Conservation (phyloP, 1,284 basidiomycete species). For the Cutaneotrichosporon cutaneum region DNA sequence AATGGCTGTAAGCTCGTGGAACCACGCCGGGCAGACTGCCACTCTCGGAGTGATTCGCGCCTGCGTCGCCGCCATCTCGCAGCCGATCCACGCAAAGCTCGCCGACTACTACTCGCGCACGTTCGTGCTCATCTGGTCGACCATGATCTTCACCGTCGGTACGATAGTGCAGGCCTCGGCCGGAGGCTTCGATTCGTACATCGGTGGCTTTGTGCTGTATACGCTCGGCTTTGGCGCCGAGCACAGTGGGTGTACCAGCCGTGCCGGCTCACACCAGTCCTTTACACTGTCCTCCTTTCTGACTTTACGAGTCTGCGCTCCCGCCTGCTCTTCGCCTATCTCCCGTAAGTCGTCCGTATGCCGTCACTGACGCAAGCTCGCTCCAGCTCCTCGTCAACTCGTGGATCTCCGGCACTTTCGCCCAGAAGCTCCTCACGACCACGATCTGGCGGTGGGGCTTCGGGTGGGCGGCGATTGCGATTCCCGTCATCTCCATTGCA, state of each 20-base stretch:
- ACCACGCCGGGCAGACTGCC: slow-evolving; percentile 8
- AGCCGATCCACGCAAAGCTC: slow-evolving; percentile 76
- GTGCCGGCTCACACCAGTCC: slow-evolving; percentile 18
- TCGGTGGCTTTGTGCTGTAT: slow-evolving; percentile 48
- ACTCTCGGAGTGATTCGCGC: slow-evolving; percentile 28
- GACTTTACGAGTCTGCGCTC: slow-evolving; percentile 51
- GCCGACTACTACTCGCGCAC: slow-evolving; percentile 60
- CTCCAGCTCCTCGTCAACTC: slow-evolving; percentile 43
- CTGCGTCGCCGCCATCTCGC: slow-evolving; percentile 63
- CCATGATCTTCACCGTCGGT: slow-evolving; percentile 49
- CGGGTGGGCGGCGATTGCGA: neutral
- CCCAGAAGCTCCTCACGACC: slow-evolving; percentile 25
- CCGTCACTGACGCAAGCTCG: neutral
- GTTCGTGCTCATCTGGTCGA: slow-evolving; percentile 39
- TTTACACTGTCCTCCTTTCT: slow-evolving; percentile 51
- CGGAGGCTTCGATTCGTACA: slow-evolving; percentile 38
- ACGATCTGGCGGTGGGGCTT: slow-evolving; percentile 67
- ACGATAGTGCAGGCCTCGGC: slow-evolving; percentile 50
- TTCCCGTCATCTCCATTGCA: slow-evolving; percentile 33
- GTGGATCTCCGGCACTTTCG: slow-evolving; percentile 25
- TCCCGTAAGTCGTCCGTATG: neutral
- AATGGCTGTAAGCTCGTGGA: slow-evolving; percentile 12
- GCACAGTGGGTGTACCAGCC: neutral
- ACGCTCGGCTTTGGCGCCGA: slow-evolving; percentile 38
- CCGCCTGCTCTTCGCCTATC: slow-evolving; percentile 43